Percentiles rank a stretch among this genome's conserved stretches.
Conservation (phyloP, 2,329 filamentous ascomycete species). For the Aspergillus clavatus region DNA sequence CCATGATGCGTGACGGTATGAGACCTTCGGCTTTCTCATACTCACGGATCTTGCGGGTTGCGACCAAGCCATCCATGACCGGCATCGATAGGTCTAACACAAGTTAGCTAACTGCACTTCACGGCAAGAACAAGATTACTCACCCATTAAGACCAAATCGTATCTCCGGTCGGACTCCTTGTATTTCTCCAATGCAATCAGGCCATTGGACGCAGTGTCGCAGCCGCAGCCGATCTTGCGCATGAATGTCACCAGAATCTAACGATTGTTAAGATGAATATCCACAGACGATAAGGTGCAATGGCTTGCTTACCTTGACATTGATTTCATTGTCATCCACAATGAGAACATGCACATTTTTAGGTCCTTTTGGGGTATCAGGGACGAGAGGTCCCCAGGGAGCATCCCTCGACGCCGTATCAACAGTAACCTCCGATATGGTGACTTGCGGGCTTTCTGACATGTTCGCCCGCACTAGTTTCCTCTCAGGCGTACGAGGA, state of each 20-base stretch:
- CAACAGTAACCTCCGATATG: background rate
- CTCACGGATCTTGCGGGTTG: conserved; percentile 37
- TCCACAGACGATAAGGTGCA: too few species aligned
- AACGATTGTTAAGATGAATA: background rate
- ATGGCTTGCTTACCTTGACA: conserved; percentile 21
- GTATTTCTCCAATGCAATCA: conserved; percentile 34
- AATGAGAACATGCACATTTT: conserved; percentile 25
- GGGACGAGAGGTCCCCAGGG: background rate
- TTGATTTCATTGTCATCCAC: conserved; percentile 42
- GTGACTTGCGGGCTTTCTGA: background rate
- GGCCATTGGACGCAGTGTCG: conserved; percentile 34
- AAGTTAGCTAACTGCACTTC: background rate
- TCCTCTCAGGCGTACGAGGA: background rate
- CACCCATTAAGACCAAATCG: conserved; percentile 32
- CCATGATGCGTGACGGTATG: conserved; percentile 21
- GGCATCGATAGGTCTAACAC: conserved; percentile 40
- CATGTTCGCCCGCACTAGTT: background rate
- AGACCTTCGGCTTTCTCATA: conserved; percentile 22
- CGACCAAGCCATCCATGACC: conserved; percentile 39
- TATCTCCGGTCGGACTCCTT: conserved; percentile 22
- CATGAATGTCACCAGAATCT: conserved; percentile 34
- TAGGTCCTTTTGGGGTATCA: background rate
- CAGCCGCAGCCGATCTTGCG: conserved; percentile 31
- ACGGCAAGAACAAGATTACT: background rate
- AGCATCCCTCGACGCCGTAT: background rate